Evolutionary conservation across 345 rosid genomes (phyloP).

Genomic region (Brassica napus): DNA sequence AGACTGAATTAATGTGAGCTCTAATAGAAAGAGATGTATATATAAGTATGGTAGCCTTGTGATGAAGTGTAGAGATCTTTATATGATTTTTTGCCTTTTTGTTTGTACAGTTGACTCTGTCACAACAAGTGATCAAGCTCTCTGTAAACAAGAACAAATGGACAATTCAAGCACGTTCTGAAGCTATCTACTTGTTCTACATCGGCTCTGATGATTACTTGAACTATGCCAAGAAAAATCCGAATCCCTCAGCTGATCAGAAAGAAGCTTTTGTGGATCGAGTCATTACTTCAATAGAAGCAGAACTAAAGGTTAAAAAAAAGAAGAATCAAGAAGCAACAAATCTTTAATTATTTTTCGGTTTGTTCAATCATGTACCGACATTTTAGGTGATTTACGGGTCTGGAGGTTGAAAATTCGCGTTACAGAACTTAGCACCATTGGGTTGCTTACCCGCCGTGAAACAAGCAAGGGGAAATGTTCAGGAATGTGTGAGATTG

Average conservation of each 20-base stretch:
- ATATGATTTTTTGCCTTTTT: not conserved
- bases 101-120: conserved; percentile 30
- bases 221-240: conserved; percentile 21
- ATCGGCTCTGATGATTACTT: conserved; percentile 40
- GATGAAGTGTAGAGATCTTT: not conserved
- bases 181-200: conserved; percentile 39
- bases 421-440: conserved; percentile 42
- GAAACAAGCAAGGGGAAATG: conserved; percentile 29
- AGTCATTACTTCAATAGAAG: conserved; percentile 24
- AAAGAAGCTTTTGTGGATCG: conserved; percentile 37
- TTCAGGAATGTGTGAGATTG: conserved; percentile 30
- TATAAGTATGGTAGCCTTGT: not conserved
- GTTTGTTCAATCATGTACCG: not conserved
- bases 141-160: conserved; percentile 29
- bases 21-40: too few relatives aligned
- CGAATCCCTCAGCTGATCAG: conserved; percentile 15
- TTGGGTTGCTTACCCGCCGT: conserved; percentile 41
- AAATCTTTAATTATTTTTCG: not conserved
- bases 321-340: not conserved
- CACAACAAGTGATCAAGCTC: conserved; percentile 35
- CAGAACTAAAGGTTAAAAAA: conserved; percentile 25
- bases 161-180: conserved; percentile 20
- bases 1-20: not conserved
- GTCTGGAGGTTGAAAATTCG: conserved; percentile 37
- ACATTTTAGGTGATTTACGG: conserved; percentile 32